Percentiles rank a stretch among this genome's conserved stretches.
Conservation (phyloP, 192 early-diverging fungal species). For the Gryganskiella cystojenkinii region DNA sequence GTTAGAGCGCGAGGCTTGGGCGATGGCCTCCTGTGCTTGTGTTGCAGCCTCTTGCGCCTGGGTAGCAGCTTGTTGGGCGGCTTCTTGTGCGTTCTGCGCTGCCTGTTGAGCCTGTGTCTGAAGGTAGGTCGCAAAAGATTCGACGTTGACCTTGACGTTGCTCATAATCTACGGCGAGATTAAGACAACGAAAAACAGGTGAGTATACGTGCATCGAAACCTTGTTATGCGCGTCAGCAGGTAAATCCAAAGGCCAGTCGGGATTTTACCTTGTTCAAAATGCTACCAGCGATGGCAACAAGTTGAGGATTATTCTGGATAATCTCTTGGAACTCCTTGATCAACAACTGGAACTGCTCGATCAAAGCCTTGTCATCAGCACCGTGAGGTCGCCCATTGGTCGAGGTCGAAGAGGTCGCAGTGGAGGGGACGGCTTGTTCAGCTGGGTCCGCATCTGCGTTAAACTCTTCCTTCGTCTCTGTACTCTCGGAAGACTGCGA, state of each 20-base stretch:
- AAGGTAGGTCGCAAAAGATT: conserved; percentile 34
- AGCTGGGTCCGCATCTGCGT: not conserved
- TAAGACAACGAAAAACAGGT: not conserved
- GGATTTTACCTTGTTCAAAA: conserved; percentile 42
- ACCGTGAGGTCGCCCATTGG: conserved; percentile 1
- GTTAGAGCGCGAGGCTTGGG: conserved; percentile 9
- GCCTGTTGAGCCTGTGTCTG: conserved; percentile 23
- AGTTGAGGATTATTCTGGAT: conserved; percentile 49
- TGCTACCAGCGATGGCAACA: conserved; percentile 20
- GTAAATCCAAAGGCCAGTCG: not conserved
- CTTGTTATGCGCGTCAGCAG: not conserved
- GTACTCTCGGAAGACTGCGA: not conserved
- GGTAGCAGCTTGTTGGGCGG: conserved; percentile 15
- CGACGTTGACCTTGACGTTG: conserved; percentile 46
- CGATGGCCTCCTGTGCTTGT: not conserved
- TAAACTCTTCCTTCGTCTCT: not conserved
- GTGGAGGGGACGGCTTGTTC: conserved; percentile 9
- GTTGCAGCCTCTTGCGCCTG: conserved; percentile 21
- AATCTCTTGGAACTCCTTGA: conserved; percentile 46
- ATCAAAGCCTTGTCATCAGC: conserved; percentile 30
- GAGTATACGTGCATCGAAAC: too few relatives aligned
- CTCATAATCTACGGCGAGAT: conserved; percentile 24
- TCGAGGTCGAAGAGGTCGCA: conserved; percentile 25
- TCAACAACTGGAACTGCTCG: conserved; percentile 44
- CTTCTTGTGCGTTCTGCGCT: conserved; percentile 28